A percentile compares a stretch with the other conserved stretches of the same genome.
Evolutionary conservation across 768 basidiomycete species (phyloP).

Genomic region (Xerocomellus chrysenteron): DNA sequence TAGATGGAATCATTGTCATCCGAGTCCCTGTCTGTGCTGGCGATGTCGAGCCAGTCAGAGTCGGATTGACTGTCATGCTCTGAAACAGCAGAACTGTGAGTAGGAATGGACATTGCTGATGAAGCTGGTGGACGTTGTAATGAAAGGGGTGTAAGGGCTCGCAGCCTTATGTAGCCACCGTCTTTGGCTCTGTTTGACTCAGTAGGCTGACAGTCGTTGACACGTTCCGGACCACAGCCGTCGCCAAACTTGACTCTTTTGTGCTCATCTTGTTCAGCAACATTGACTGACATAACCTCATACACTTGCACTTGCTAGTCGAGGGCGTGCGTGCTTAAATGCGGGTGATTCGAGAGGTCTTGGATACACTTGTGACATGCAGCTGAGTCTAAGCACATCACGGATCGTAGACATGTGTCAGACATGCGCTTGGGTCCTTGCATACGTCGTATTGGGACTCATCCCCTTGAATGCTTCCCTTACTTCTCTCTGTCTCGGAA

Average conservation of each 20-base stretch:
- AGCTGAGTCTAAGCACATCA: background rate
- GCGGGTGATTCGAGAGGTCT: constrained; percentile 39
- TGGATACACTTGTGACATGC: constrained; percentile 7
- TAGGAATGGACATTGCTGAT: constrained; percentile 33
- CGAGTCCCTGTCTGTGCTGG: constrained; percentile 60
- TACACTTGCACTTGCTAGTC: constrained; percentile 35
- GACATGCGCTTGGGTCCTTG: constrained; percentile 49
- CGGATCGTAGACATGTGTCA: constrained; percentile 52
- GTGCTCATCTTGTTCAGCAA: too few relatives aligned
- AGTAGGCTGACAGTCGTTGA: too few relatives aligned
- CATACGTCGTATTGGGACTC: constrained; percentile 43
- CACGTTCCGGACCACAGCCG: constrained; percentile 1
- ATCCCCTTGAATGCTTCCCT: constrained; percentile 35
- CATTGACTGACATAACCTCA: constrained; percentile 38
- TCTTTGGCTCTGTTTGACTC: constrained; percentile 32
- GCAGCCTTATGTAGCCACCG: constrained; percentile 26
- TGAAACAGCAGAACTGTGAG: constrained; percentile 47
- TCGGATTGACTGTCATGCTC: constrained; percentile 71
- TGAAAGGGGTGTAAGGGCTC: constrained; percentile 31
- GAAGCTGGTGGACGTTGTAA: constrained; percentile 22
- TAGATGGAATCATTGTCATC: constrained; percentile 70
- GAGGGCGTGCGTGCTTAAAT: constrained; percentile 47
- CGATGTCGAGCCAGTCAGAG: constrained; percentile 82
- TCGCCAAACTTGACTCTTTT: background rate
- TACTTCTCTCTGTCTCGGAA: background rate